Base-by-base conservation (phyloP, 805 yeast species). In the Teunomyces gatunensis region DNA sequence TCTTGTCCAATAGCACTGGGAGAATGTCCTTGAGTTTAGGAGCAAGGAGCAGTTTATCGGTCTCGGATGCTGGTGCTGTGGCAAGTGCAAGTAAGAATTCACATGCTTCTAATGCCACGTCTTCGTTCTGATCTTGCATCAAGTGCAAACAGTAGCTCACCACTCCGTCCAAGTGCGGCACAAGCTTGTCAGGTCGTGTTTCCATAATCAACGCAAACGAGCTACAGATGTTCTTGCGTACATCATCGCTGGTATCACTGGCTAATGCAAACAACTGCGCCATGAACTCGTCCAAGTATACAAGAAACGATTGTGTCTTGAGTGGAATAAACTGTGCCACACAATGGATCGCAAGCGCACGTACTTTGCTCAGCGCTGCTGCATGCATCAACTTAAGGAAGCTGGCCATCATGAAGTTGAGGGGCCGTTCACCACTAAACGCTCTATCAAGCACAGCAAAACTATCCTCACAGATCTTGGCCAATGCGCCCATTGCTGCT, bases 381-480 rank as follows among this genome's bases (percentile, higher is more conserved):
- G 54, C 54, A 9, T 53, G 53, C 52, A 79, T 65, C 40, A 87
- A 72, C 45, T 74, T 68, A 39, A 90, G 67, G 46, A 90, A 80
- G 45, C 78, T 76, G 12, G 87, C 85, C 21, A 89, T 75, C 72
- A 92, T 73, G 48, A 75, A 78, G 45, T 80, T 81, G 53, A 86
- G 69, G 0, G 96, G 96, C 47, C 83, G 69, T 48, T 79, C 78
- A 4, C 87, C 86, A 47, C 78, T 73, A 65, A 81, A 79, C 49
- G 83, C 86, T 43, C 74, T 65, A 60, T 88, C 90, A 49, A 94
- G 76, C 32, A 78, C 67, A 40, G 72, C 70, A 6, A 83, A 81
- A 23, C 88, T 81, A 67, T 94, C 99, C 63, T 94, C 99, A 72
- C 96, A 89, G 44, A 94, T 86, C 64, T 91, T 89, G 33, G 86